Conservation (phyloP, 2,329 filamentous ascomycete genomes). For the Calonectria hawksworthii region DNA sequence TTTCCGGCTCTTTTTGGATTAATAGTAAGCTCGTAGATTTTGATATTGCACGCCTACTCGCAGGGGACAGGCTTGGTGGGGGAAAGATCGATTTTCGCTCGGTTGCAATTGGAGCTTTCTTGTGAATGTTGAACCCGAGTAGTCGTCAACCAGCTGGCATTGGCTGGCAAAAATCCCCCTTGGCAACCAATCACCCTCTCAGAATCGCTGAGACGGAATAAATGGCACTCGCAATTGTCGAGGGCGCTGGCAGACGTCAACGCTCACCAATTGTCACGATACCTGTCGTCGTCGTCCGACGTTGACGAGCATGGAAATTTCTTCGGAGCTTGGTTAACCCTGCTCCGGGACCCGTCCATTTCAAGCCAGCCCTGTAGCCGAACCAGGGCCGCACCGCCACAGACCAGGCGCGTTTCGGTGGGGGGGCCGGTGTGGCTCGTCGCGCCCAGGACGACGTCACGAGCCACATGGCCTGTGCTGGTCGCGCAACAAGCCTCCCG, state of each 20-base stretch:
- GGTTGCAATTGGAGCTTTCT: conserved; percentile 29
- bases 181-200: conserved; percentile 24
- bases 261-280: conserved; percentile 35
- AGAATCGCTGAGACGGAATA: conserved; percentile 18
- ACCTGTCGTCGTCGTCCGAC: conserved; percentile 31
- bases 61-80: conserved; percentile 32
- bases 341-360: conserved; percentile 33
- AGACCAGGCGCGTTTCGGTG: conserved; percentile 32
- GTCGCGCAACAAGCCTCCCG: conserved; percentile 34
- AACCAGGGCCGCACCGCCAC: conserved; percentile 40
- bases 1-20: conserved; percentile 9
- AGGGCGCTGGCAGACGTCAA: conserved; percentile 30
- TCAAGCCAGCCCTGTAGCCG: not conserved
- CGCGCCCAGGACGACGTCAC: conserved; percentile 37
- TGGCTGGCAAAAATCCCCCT: conserved; percentile 25
- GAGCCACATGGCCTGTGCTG: conserved; percentile 47
- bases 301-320: conserved; percentile 43
- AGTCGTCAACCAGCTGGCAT: conserved; percentile 17
- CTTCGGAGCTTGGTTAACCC: conserved; percentile 46
- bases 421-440: conserved; percentile 21
- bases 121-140: conserved; percentile 28
- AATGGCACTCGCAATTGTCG: conserved; percentile 30
- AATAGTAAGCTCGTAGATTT: not conserved
- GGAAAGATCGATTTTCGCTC: conserved; percentile 32
- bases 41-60: conserved; percentile 18